phyloP scores from a whole-genome alignment of 179 eudicot genomes.

The Silene vulgaris region DNA sequence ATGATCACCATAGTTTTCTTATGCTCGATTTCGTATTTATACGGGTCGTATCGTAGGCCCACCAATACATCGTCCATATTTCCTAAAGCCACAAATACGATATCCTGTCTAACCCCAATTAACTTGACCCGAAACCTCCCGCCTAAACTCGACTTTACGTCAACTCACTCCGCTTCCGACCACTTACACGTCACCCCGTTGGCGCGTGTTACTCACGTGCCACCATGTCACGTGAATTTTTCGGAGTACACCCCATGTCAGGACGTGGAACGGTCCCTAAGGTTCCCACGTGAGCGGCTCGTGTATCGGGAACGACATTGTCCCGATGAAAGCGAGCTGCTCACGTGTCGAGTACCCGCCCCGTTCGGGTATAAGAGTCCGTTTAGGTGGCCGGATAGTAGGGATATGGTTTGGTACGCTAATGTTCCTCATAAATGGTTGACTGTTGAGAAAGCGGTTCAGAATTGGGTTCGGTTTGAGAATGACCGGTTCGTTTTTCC shows the following conservation, averaged over 20 bases:
- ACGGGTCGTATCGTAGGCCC: conserved; percentile 47
- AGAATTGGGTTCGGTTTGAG: conserved; percentile 84
- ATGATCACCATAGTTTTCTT: conserved; percentile 22
- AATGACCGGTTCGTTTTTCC: conserved; percentile 77
- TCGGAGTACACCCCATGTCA: conserved; percentile 84
- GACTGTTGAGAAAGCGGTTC: conserved; percentile 83
- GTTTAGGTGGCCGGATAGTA: conserved; percentile 78
- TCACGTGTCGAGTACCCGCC: conserved; percentile 68
- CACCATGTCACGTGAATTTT: conserved; percentile 41
- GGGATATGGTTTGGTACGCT: conserved; percentile 71
- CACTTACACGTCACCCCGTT: conserved; percentile 3
- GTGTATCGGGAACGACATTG: conserved; percentile 80
- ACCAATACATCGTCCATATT: conserved; percentile 21
- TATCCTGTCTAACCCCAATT: conserved; percentile 14
- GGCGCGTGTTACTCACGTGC: conserved; percentile 44
- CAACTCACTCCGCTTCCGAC: conserved; percentile 49
- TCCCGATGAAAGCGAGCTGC: conserved; percentile 41
- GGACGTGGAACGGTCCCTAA: conserved; percentile 52
- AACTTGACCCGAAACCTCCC: conserved; percentile 15
- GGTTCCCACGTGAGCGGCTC: conserved; percentile 45
- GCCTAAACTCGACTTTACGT: conserved; percentile 43
- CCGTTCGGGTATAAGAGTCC: conserved; percentile 61
- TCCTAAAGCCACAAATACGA: conserved; percentile 17
- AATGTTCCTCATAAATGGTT: conserved; percentile 88
- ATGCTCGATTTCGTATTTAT: conserved; percentile 45